Evolutionary conservation across 768 basidiomycete species (phyloP).

Genomic region (Naganishia friedmannii): DNA sequence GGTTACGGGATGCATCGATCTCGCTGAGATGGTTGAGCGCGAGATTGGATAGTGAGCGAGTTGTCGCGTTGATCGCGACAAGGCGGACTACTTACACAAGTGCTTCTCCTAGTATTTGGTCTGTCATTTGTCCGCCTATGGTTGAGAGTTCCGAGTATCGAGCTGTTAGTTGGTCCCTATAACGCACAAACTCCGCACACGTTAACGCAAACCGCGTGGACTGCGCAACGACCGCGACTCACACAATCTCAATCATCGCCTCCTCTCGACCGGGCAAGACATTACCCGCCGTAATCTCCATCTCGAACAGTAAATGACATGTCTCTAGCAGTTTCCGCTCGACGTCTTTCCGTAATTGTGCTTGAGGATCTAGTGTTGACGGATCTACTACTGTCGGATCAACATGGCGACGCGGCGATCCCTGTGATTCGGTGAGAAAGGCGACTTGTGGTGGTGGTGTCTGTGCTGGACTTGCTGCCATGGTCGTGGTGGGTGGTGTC

Average conservation of each 20-base stretch:
- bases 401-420: neutral
- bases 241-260: slow-evolving; percentile 20
- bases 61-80: neutral
- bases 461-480: slow-evolving; percentile 15
- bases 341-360: slow-evolving; percentile 2
- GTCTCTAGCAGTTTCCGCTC: slow-evolving; percentile 15
- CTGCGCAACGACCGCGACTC: neutral
- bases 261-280: slow-evolving; percentile 5
- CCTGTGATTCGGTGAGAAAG: neutral
- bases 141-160: slow-evolving; percentile 6
- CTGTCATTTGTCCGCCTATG: slow-evolving; percentile 10
- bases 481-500: neutral
- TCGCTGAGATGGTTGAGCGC: neutral
- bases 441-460: slow-evolving; percentile 2
- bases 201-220: neutral
- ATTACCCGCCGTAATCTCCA: slow-evolving; percentile 20
- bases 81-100: slow-evolving; percentile 2
- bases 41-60: neutral
- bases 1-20: slow-evolving; percentile 21
- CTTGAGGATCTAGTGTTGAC: neutral
- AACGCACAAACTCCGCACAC: no score
- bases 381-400: no score
- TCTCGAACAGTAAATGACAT: slow-evolving; percentile 21
- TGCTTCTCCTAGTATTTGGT: slow-evolving; percentile 18
- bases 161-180: slow-evolving; percentile 10